Percentiles rank a stretch among this genome's conserved stretches.
Conservation (phyloP, 73 alveolate genomes). For the Symbiodinium natans region DNA sequence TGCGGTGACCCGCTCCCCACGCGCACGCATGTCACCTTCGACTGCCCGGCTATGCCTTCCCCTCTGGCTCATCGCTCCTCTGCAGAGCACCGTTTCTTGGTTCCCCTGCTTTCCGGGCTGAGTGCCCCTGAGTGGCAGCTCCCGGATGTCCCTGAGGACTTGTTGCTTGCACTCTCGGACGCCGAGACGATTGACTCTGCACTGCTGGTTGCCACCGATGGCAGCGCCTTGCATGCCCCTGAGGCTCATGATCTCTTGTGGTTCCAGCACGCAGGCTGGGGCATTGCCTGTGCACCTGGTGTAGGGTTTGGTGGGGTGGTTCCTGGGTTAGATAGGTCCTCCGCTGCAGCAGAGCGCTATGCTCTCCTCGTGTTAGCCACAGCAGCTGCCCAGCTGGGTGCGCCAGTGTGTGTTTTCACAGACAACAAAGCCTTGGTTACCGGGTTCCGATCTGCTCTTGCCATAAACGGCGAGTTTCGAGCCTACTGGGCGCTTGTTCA, state of each 20-base stretch:
- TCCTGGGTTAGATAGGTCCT: neutral
- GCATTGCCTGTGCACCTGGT: conserved; percentile 10
- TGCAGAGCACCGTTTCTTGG: neutral
- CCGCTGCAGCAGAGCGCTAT: neutral
- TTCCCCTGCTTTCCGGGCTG: neutral
- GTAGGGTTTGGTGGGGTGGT: neutral
- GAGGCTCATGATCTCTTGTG: conserved; percentile 17
- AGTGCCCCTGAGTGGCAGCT: neutral
- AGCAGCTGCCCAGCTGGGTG: no score
- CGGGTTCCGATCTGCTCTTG: neutral
- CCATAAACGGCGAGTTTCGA: neutral
- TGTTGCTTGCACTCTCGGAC: neutral
- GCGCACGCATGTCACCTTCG: no score
- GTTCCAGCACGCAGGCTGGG: neutral
- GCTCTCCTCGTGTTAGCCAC: no score
- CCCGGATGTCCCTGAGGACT: neutral
- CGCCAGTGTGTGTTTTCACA: no score
- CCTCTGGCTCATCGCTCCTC: no score
- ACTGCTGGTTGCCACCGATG: neutral
- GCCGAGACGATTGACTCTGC: neutral
- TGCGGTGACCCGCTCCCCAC: no score
- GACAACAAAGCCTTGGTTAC: neutral
- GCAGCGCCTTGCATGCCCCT: neutral
- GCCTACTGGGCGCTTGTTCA: neutral
- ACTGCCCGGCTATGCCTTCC: no score